Conservation (phyloP, 2,329 filamentous ascomycete species). For the Fonsecaea pedrosoi region DNA sequence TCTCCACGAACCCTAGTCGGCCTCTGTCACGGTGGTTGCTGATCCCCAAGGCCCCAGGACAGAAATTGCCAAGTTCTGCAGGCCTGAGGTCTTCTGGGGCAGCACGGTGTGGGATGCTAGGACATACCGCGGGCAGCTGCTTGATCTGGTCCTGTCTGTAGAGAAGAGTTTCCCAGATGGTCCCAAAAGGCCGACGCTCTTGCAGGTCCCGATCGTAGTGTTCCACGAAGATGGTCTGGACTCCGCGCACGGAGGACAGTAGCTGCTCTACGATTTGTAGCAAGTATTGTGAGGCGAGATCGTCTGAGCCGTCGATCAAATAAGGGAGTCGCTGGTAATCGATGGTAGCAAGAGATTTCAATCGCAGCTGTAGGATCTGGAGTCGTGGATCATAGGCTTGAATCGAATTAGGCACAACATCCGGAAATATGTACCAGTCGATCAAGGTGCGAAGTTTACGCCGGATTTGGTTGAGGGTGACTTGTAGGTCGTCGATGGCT, state of each 20-base stretch:
- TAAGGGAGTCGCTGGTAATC: constrained; percentile 34
- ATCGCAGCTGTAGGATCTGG: constrained; percentile 31
- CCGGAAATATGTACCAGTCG: constrained; percentile 40
- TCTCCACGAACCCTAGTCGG: constrained; percentile 32
- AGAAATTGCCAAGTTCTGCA: constrained; percentile 36
- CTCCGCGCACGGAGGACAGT: constrained; percentile 34
- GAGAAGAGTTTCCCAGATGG: constrained; percentile 34
- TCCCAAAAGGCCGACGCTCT: constrained; percentile 32
- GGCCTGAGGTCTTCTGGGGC: constrained; percentile 33
- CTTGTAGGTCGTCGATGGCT: constrained; percentile 33
- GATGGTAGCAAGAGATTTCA: constrained; percentile 29
- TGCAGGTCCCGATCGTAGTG: constrained; percentile 40
- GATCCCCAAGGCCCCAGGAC: constrained; percentile 38
- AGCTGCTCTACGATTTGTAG: constrained; percentile 35
- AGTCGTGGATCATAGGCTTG: constrained; percentile 41
- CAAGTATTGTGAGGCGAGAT: constrained; percentile 30
- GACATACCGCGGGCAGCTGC: constrained; percentile 20
- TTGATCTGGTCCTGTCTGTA: constrained; percentile 37
- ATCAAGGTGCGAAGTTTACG: constrained; percentile 38
- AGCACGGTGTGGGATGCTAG: constrained; percentile 31
- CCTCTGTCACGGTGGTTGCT: constrained; percentile 38
- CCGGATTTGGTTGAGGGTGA: constrained; percentile 29
- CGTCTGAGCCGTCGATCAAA: constrained; percentile 37
- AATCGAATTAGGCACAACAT: constrained; percentile 35
- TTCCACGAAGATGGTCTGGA: constrained; percentile 38